Conservation (phyloP, 2,329 filamentous ascomycete genomes). For the Plectosphaerella sp. region DNA sequence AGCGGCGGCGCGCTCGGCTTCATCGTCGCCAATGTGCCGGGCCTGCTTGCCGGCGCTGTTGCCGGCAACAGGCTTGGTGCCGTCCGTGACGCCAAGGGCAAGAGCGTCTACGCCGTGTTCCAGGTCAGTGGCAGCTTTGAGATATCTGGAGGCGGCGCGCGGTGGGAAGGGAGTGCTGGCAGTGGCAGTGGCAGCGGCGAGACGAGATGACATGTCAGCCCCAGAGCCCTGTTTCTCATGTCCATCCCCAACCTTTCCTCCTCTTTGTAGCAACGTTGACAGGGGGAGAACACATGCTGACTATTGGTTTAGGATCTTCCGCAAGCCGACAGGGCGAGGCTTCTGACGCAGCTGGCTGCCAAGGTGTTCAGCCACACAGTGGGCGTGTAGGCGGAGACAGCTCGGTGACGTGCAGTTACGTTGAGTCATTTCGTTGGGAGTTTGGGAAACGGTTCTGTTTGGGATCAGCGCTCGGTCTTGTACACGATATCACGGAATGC, state of each 20-base stretch:
- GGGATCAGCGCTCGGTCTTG: not conserved
- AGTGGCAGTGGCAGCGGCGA: not conserved
- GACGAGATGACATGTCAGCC: not conserved
- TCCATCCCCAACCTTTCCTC: not conserved
- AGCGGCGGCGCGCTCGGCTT: constrained; percentile 91
- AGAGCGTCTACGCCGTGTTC: constrained; percentile 92
- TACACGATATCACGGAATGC: not conserved
- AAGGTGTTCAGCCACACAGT: constrained; percentile 83
- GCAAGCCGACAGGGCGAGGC: constrained; percentile 71
- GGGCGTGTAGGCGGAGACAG: constrained; percentile 36
- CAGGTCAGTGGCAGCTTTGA: constrained; percentile 37
- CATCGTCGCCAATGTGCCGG: constrained; percentile 89
- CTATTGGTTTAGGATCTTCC: constrained; percentile 62
- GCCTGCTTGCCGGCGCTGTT: constrained; percentile 82
- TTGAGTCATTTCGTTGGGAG: constrained; percentile 3
- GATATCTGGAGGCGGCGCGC: constrained; percentile 3
- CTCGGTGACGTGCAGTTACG: not conserved
- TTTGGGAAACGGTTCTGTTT: not conserved
- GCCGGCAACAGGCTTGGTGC: constrained; percentile 90
- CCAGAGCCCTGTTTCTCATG: not conserved
- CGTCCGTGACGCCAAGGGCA: constrained; percentile 83
- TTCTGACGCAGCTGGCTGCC: constrained; percentile 79
- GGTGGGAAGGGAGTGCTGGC: not conserved
- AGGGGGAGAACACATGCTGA: not conserved
- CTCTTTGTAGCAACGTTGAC: not conserved